Percentiles rank a stretch among this genome's conserved stretches.
Evolutionary conservation across 202 grass and related monocot genomes (phyloP).

Genomic region (Dendrocalamus latiflorus): DNA sequence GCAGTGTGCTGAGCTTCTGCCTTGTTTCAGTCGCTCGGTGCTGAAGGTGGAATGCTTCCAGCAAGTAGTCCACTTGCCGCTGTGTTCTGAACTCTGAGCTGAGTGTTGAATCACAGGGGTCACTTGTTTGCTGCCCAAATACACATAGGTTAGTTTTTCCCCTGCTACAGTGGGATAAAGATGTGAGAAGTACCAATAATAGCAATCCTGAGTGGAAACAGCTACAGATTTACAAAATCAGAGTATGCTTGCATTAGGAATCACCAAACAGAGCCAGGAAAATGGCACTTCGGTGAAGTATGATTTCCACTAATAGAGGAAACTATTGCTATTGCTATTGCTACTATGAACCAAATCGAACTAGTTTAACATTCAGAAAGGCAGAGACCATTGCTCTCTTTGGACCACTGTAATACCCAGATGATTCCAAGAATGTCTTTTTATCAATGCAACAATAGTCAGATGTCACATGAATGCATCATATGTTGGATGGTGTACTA

Average conservation of each 20-base stretch:
- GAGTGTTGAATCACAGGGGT: too few species aligned
- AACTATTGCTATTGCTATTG: neutral
- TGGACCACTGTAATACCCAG: neutral
- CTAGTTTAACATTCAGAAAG: conserved; percentile 7
- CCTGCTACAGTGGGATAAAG: neutral
- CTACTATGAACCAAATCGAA: neutral
- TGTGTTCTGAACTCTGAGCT: too few species aligned
- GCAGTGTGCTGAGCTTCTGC: conserved; percentile 60
- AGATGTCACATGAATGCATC: neutral
- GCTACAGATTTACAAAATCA: neutral
- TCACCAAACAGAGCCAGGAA: neutral
- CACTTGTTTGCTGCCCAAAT: too few species aligned
- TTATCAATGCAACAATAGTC: neutral
- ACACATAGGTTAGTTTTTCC: conserved; percentile 3
- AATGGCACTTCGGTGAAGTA: neutral
- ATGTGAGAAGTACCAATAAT: neutral
- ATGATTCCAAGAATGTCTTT: neutral
- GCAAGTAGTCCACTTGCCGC: too few species aligned
- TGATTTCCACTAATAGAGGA: neutral
- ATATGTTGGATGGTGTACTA: neutral
- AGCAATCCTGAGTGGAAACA: neutral
- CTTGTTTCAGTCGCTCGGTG: conserved; percentile 74
- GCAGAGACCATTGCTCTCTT: neutral
- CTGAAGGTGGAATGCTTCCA: too few species aligned
- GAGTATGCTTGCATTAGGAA: neutral